Conservation (phyloP, 768 basidiomycete genomes). For the Porpolomopsis calyptriformis region DNA sequence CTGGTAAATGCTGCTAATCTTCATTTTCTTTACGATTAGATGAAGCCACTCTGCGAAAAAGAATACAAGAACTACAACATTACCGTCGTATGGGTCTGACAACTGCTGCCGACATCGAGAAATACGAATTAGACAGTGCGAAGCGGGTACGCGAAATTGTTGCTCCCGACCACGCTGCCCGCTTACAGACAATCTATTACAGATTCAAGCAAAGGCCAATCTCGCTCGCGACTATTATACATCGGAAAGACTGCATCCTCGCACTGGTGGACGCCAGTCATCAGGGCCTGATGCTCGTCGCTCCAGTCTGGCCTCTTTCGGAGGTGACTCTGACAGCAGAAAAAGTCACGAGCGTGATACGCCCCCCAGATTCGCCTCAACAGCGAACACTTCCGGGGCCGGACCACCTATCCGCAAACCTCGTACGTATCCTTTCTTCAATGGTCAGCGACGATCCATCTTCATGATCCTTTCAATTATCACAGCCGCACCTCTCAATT, state of each 20-base stretch:
- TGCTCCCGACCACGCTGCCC: background rate
- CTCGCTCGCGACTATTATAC: conserved; percentile 42
- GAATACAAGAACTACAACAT: conserved; percentile 84
- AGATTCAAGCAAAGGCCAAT: conserved; percentile 57
- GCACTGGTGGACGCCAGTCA: conserved; percentile 42
- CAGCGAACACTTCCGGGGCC: conserved; percentile 21
- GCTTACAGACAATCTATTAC: background rate
- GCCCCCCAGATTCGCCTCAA: conserved; percentile 40
- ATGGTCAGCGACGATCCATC: background rate
- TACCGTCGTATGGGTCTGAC: conserved; percentile 81
- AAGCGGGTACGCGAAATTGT: conserved; percentile 50
- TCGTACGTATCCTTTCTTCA: conserved; percentile 24
- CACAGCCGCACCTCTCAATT: conserved; percentile 61
- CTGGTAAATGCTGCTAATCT: background rate
- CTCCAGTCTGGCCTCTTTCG: conserved; percentile 29
- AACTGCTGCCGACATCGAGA: conserved; percentile 81
- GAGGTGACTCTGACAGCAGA: conserved; percentile 39
- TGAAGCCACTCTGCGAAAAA: conserved; percentile 76
- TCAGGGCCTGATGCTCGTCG: conserved; percentile 45
- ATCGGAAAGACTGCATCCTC: conserved; percentile 42
- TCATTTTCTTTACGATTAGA: conserved; percentile 35
- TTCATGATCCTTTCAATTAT: background rate
- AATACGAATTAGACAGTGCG: conserved; percentile 66
- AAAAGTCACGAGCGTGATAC: conserved; percentile 52
- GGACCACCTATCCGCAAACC: conserved; percentile 33